Percentiles rank a stretch among this genome's conserved stretches.
Evolutionary conservation across 1,139 yeast genomes (phyloP).

Genomic region (Saccharomyces hybrid): DNA sequence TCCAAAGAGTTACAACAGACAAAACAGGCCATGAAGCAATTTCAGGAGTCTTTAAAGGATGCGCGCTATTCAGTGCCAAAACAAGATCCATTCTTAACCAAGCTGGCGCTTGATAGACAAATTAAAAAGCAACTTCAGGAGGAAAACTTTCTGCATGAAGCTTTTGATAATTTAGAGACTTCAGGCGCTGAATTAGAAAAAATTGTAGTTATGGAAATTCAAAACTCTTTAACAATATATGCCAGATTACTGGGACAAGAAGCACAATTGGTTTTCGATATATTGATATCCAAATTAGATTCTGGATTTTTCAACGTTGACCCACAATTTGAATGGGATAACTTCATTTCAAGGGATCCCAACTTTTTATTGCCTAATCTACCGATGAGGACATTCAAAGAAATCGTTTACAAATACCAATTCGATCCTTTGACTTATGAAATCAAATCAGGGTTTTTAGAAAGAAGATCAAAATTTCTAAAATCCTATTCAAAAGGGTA

Average conservation of each 20-base stretch:
- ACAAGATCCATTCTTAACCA: constrained; percentile 74
- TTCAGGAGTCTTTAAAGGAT: constrained; percentile 40
- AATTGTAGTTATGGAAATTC: constrained; percentile 79
- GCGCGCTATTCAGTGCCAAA: constrained; percentile 32
- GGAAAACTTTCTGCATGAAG: constrained; percentile 81
- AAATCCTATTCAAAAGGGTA: constrained; percentile 84
- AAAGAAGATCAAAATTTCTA: constrained; percentile 80
- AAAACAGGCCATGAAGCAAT: constrained; percentile 43
- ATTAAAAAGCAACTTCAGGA: constrained; percentile 69
- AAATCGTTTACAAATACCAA: constrained; percentile 58
- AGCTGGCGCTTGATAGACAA: constrained; percentile 63
- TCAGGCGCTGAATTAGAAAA: constrained; percentile 85
- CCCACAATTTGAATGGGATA: constrained; percentile 80
- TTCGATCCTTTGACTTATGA: constrained; percentile 63
- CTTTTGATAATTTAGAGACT: constrained; percentile 73
- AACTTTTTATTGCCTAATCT: constrained; percentile 70
- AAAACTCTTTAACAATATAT: constrained; percentile 65
- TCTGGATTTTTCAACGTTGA: constrained; percentile 71
- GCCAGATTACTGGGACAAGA: constrained; percentile 61
- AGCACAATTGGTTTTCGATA: constrained; percentile 57
- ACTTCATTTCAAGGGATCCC: constrained; percentile 63
- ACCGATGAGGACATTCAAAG: constrained; percentile 59
- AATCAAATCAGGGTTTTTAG: constrained; percentile 72
- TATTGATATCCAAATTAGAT: constrained; percentile 57
- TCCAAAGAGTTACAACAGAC: constrained; percentile 62